Percentiles rank a stretch among this genome's conserved stretches.
These are phyloP conservation scores for Kwoniella botswanensis DNA, from an alignment of 768 basidiomycete genomes.

Conservation along the genomic window DNA sequence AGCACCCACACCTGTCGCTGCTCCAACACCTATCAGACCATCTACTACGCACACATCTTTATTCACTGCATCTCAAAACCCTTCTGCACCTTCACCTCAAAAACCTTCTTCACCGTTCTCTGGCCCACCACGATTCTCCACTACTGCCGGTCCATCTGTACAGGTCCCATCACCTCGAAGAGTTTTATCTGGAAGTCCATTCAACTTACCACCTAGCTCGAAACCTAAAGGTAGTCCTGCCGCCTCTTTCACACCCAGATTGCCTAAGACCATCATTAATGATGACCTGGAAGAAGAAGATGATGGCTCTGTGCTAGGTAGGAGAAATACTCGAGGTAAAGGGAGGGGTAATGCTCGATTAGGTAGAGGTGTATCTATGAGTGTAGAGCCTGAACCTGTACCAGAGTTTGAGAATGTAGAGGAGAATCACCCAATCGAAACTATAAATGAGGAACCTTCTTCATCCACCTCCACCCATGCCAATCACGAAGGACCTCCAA, in stretches of 20 bases:
- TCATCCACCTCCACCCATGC: neutral
- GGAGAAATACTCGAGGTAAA: neutral
- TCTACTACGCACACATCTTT: slow-evolving; percentile 12
- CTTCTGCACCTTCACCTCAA: slow-evolving; percentile 8
- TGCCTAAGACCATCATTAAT: slow-evolving; percentile 38
- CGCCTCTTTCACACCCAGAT: slow-evolving; percentile 13
- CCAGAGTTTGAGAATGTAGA: neutral
- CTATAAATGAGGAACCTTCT: slow-evolving; percentile 12
- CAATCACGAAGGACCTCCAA: slow-evolving; percentile 11
- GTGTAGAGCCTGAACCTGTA: slow-evolving; percentile 10
- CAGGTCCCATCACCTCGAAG: slow-evolving; percentile 21
- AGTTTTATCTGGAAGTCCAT: slow-evolving; percentile 45
- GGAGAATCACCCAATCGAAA: neutral
- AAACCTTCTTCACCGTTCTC: slow-evolving; percentile 37
- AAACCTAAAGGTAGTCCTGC: slow-evolving; percentile 8
- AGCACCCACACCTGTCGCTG: slow-evolving; percentile 7
- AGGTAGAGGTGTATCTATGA: slow-evolving; percentile 11
- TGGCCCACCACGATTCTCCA: slow-evolving; percentile 49
- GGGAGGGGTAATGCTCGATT: slow-evolving; percentile 1
- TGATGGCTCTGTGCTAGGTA: slow-evolving; percentile 7
- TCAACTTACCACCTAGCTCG: slow-evolving; percentile 28
- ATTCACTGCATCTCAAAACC: slow-evolving; percentile 8
- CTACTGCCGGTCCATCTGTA: slow-evolving; percentile 3
- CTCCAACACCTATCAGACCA: slow-evolving; percentile 14
- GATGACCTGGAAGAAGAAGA: slow-evolving; percentile 33